A percentile compares a stretch with the other conserved stretches of the same genome.
Evolutionary conservation across 202 grass and related monocot species (phyloP).

Genomic region (Musa balbisiana): DNA sequence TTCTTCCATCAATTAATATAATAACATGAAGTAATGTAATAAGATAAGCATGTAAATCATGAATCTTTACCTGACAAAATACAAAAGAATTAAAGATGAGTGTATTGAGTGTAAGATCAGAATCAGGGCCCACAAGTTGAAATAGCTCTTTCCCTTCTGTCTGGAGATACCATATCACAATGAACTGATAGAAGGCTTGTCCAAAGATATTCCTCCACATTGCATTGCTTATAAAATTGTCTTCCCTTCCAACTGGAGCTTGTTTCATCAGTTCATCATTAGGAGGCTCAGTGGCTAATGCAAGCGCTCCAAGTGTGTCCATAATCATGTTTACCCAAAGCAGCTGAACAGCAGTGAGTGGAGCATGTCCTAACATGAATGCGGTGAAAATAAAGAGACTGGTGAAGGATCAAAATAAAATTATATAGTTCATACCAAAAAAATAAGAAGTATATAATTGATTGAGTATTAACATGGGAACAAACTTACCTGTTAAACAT

Average conservation of each 20-base stretch:
- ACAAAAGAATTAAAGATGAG: conserved; percentile 96
- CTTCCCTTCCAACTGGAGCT: conserved; percentile 41
- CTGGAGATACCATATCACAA: conserved; percentile 64
- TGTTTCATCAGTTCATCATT: conserved; percentile 95
- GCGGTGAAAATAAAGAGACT: not conserved
- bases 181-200: conserved; percentile 75
- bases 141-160: conserved; percentile 50
- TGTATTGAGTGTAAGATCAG: conserved; percentile 55
- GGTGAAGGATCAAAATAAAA: not conserved
- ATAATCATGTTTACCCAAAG: conserved; percentile 99
- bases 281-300: conserved; percentile 81
- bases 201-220: conserved; percentile 96
- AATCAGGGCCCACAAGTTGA: conserved; percentile 45
- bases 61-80: conserved; percentile 70
- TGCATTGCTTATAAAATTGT: conserved; percentile 76
- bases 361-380: conserved; percentile 43
- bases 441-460: not conserved
- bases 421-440: not conserved
- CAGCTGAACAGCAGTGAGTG: conserved; percentile 84
- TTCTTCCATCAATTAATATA: not conserved
- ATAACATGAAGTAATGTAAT: not conserved
- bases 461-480: not conserved
- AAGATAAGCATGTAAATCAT: not conserved
- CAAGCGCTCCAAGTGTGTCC: conserved; percentile 95
- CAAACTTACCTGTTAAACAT: conserved; percentile 27